Evolutionary conservation across 352 stramenopile species (phyloP), one percentile per base, ranked within the genome.

Genomic region (Pythium oligandrum): DNA sequence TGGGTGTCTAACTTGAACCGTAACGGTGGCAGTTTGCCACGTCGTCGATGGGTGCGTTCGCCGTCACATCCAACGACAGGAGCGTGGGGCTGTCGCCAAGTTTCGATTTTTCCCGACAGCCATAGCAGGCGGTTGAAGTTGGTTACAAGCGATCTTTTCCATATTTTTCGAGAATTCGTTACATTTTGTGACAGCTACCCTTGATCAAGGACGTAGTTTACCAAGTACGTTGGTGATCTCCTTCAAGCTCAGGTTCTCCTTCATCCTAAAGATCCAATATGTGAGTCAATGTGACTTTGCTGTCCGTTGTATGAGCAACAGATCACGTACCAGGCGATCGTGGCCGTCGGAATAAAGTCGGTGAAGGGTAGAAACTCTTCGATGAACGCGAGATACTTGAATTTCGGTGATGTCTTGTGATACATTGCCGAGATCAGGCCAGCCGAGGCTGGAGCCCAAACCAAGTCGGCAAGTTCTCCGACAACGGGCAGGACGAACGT

Each of bases 331-430:
- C 93, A 98, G 8, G 89, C 91, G 37, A 98, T 55, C 2, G 88
- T 97, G 7, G 93, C 95, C n/a, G 86, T 96, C 8, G 95, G 95
- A 42, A 98, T 87, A 38, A 97, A 78, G 66, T 98, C 95, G 9
- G 95, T 98, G 71, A 98, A 98, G 1, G 95, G 95, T 46, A 98
- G 59, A 11, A 93, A 9, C 53, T 96, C 83, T 43, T 94, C 83
- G 2, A 92, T 12, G 52, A 90, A 83, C 3, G 69, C 75, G 33
- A 97, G 44, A 56, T 98, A 97, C 62, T 96, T 97, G 38, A 86
- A 68, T 43, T 75, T 88, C 6, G 88, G 90, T 38, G 70, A 83
- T 6, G 80, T 87, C 5, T 88, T 66, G 48, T 90, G 85, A 63
- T 98, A 98, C 71, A 98, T 83, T 10, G 75, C 79, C 34, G 90